Conservation (phyloP, 2,329 filamentous ascomycete genomes). For the Cladosporium austrohemisphaericum region DNA sequence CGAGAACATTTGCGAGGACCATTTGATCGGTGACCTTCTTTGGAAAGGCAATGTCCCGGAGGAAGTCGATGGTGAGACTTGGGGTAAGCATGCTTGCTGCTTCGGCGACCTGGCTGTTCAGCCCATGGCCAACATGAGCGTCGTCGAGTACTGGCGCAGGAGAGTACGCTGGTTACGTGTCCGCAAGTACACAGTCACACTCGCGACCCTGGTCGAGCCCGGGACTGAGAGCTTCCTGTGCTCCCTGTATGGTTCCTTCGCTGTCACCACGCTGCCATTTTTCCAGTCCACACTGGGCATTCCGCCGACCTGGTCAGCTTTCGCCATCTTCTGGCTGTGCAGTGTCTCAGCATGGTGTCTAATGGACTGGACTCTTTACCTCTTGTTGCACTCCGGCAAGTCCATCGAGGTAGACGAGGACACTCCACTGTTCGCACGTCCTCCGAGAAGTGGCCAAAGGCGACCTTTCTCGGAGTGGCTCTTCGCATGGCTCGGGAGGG, state of each 20-base stretch:
- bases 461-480: slow-evolving; percentile 69
- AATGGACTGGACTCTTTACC: slow-evolving; percentile 70
- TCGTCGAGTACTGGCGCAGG: slow-evolving; percentile 72
- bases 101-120: slow-evolving; percentile 86
- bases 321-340: slow-evolving; percentile 61
- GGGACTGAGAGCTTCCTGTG: slow-evolving; percentile 87
- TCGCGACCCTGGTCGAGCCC: slow-evolving; percentile 87
- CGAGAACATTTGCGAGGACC: slow-evolving; percentile 95
- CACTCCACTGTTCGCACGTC: slow-evolving; percentile 69
- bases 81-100: slow-evolving; percentile 76
- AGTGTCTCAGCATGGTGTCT: slow-evolving; percentile 68
- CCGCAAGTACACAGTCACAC: slow-evolving; percentile 85
- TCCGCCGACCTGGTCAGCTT: slow-evolving; percentile 64
- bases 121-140: slow-evolving; percentile 77
- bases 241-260: slow-evolving; percentile 74
- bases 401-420: slow-evolving; percentile 68
- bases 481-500: slow-evolving; percentile 77
- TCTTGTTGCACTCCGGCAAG: slow-evolving; percentile 67
- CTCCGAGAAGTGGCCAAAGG: slow-evolving; percentile 44
- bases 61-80: slow-evolving; percentile 39
- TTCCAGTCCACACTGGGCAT: slow-evolving; percentile 53
- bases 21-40: slow-evolving; percentile 86
- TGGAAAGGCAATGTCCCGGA: slow-evolving; percentile 64
- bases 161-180: slow-evolving; percentile 88
- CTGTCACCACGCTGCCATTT: slow-evolving; percentile 67